Evolutionary conservation across 331 rosid species (phyloP), one percentile per base, ranked within the genome.

Genomic region (Quercus phellos): DNA sequence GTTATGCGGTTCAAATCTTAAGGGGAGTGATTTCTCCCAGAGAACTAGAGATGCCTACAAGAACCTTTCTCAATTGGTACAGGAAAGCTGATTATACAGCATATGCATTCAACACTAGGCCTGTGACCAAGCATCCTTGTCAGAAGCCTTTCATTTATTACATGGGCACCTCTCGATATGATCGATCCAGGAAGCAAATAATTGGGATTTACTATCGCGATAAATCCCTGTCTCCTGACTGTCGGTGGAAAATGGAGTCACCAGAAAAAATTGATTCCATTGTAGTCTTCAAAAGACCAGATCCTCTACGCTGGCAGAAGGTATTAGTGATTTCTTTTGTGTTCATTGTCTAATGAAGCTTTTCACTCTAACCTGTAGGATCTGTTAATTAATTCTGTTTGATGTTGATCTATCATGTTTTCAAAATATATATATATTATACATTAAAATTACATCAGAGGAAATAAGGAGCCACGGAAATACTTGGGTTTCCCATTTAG

Each of bases 101-200:
- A 13, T 95, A 95, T 76, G 88, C 97, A 6, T 95, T 95, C 86
- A 95, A 95, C 89, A 93, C 99, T 14, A 88, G 99, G 58, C 99
- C 97, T 51, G 90, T 92, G 46, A 54, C 81, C 11, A 92, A 79
- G 63, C 88, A 95, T 74, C 97, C 98, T 4, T 93, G 97, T 61
- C 94, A 91, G 51, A 91, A 90, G 74, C 94, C 99, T 17, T 91
- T 88, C 46, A 6, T 91, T 27, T 95, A 81, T 73, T 95, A 89
- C 51, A 76, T 87, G 89, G 72, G 11, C 19, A 63, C 43, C 6
- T 74, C 90, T n/a, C 79, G 71, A 16, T 88, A 84, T 16, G 92
- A 90, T 81, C 60, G 72, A 4, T 5, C 76, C 5, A 79, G 16
- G 18, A 85, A 79, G 59, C 87, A 83, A 34, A 59, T 84, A 3